These are phyloP conservation scores for Abortiporus biennis DNA, from an alignment of 1,284 basidiomycete genomes.

Conservation along the genomic window DNA sequence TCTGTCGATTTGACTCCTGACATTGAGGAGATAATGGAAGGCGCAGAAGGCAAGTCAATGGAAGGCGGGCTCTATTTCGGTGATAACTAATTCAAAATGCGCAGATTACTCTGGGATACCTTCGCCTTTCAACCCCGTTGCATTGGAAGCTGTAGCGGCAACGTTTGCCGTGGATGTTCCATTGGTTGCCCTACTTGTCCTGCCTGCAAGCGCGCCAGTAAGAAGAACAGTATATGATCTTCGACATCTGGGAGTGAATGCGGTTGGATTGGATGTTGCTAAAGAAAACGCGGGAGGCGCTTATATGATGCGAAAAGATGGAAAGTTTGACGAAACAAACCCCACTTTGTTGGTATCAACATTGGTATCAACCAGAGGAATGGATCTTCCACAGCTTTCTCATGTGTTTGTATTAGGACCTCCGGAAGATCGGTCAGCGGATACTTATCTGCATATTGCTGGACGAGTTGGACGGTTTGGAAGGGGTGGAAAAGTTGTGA, in stretches of 20 bases:
- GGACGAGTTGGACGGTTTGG: conserved; percentile 76
- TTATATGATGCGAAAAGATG: conserved; percentile 31
- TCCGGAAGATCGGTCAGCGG: conserved; percentile 43
- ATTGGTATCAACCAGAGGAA: conserved; percentile 58
- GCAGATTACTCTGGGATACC: conserved; percentile 14
- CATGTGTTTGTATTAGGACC: conserved; percentile 71
- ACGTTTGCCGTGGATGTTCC: conserved; percentile 70
- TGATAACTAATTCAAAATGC: too few species aligned
- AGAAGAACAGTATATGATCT: conserved; percentile 58
- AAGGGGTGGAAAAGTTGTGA: conserved; percentile 55
- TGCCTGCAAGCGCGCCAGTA: conserved; percentile 55
- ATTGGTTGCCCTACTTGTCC: conserved; percentile 55
- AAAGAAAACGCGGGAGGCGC: conserved; percentile 34
- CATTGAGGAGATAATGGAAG: too few species aligned
- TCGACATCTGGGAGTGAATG: conserved; percentile 60
- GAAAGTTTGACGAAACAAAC: conserved; percentile 26
- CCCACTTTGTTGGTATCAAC: conserved; percentile 66
- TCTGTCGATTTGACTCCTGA: too few species aligned
- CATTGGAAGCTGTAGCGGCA: conserved; percentile 62
- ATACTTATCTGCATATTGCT: conserved; percentile 63
- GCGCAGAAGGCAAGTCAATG: too few species aligned
- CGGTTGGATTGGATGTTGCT: conserved; percentile 50
- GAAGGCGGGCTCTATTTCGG: too few species aligned
- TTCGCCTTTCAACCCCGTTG: conserved; percentile 46
- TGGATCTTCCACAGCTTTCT: conserved; percentile 64